Base-by-base conservation (phyloP, 2,329 filamentous ascomycete genomes). In the Fusarium redolens region DNA sequence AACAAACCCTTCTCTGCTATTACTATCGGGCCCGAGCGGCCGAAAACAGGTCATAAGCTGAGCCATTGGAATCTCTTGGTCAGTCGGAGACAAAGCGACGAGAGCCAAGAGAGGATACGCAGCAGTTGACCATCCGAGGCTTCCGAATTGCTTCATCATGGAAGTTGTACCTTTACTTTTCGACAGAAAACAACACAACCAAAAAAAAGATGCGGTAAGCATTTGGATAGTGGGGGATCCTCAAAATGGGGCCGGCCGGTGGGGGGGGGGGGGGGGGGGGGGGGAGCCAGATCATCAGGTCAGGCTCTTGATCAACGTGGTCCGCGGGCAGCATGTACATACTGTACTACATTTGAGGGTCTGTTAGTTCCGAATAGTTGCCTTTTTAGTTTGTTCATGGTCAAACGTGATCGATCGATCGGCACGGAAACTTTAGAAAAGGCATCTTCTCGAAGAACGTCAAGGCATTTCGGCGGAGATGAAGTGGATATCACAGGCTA, bases 121-220 rank as follows among this genome's bases (percentile, higher is more conserved):
- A 61, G 47, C 25, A 37, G 51, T 25, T 35, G 22, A 20, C 44
- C 30, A 71, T 71, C 76, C 76, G 75, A 73, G 40, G 71, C 71
- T 76, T 79, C 77, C 78, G 77, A 77, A 75, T 78, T 73, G 67
- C 75, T 76, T 78, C 74, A 72, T 71, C 50, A 37, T n/a, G 22
- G 31, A 64, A 55, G 33, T 37, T 43, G 28, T 41, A 60, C 30
- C 18, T 33, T 54, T 20, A 22, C 20, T 35, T 25, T 31, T 43
- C 4, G 25, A 38, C 20, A 33, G 37, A 48, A 41, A 51, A 51
- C 15, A 54, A 28, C 33, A 59, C 25, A 20, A 15, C 18, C 20
- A 30, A 38, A 28, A 64, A 64, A 48, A 30, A 50, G 20, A 41
- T 71, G 68, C 61, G 66, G 70, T 71, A 64, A 72, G 65, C 65